Evolutionary conservation across 305 asterid genomes (phyloP).

Genomic region (Striga hermonthica): DNA sequence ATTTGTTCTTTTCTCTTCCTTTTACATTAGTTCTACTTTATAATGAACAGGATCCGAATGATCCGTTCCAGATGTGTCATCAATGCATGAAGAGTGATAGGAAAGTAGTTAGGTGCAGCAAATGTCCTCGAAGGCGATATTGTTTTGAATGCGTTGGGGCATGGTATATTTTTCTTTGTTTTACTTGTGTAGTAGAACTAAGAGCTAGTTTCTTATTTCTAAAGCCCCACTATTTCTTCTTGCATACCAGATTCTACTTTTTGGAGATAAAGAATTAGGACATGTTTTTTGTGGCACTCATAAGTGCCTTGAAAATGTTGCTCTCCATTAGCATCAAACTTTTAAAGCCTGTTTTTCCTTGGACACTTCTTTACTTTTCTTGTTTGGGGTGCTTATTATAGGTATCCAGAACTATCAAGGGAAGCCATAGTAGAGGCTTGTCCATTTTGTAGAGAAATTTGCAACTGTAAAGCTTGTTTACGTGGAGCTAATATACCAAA

Average conservation of each 20-base stretch:
- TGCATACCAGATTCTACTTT: too few relatives aligned
- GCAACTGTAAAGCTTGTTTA: slow-evolving; percentile 69
- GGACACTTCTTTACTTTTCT: not conserved
- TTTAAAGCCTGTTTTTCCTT: not conserved
- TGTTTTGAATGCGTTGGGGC: slow-evolving; percentile 42
- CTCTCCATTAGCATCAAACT: not conserved
- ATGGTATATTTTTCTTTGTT: slow-evolving; percentile 37
- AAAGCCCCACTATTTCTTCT: too few relatives aligned
- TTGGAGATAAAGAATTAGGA: too few relatives aligned
- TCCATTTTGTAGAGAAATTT: slow-evolving; percentile 50
- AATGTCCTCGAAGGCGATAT: slow-evolving; percentile 41
- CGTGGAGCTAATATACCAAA: slow-evolving; percentile 30
- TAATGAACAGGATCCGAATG: slow-evolving; percentile 41
- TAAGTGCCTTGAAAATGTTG: not conserved
- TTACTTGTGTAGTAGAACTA: not conserved
- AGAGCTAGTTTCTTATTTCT: too few relatives aligned
- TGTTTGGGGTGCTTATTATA: slow-evolving; percentile 24
- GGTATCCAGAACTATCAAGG: slow-evolving; percentile 57
- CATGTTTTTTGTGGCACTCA: not conserved
- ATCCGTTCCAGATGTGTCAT: slow-evolving; percentile 61
- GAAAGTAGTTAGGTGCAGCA: slow-evolving; percentile 51
- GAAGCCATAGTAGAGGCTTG: slow-evolving; percentile 44
- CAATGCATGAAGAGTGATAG: slow-evolving; percentile 56
- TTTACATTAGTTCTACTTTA: slow-evolving; percentile 10
- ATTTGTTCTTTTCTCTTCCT: not conserved